Conservation (phyloP, 2,329 filamentous ascomycete genomes). For the Paracoccidioides lutzii region DNA sequence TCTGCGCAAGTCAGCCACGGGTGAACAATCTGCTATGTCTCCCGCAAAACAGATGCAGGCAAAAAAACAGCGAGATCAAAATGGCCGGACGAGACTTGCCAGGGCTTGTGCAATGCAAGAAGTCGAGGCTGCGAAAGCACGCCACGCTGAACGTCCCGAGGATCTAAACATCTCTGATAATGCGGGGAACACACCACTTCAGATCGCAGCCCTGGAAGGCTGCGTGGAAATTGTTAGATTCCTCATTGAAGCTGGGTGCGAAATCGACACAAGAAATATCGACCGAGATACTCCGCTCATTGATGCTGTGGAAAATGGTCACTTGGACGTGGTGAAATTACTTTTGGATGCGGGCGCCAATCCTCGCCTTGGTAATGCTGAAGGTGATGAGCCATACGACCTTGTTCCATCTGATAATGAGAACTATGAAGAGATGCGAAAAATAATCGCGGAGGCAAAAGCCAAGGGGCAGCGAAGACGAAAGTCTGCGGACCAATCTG, state of each 20-base stretch:
- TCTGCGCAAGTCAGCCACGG: slow-evolving; percentile 29
- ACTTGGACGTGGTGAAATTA: slow-evolving; percentile 74
- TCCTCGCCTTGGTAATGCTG: slow-evolving; percentile 79
- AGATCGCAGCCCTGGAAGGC: slow-evolving; percentile 82
- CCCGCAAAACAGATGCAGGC: slow-evolving; percentile 53
- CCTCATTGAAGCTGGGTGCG: slow-evolving; percentile 71
- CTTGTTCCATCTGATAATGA: slow-evolving; percentile 63
- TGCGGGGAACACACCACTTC: slow-evolving; percentile 88
- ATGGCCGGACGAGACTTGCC: slow-evolving; percentile 82
- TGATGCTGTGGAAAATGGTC: slow-evolving; percentile 91
- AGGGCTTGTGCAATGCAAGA: slow-evolving; percentile 79
- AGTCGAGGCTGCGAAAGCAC: slow-evolving; percentile 61
- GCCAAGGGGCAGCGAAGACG: slow-evolving; percentile 39
- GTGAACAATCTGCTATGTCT: slow-evolving; percentile 41
- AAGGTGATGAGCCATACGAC: slow-evolving; percentile 83
- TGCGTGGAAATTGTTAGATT: slow-evolving; percentile 78
- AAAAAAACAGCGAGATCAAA: slow-evolving; percentile 82
- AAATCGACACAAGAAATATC: slow-evolving; percentile 63
- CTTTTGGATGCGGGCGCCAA: slow-evolving; percentile 80
- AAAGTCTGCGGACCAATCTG: slow-evolving; percentile 31
- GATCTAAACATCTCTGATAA: slow-evolving; percentile 85
- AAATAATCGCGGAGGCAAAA: slow-evolving; percentile 51
- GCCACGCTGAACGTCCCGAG: slow-evolving; percentile 65
- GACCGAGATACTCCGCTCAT: slow-evolving; percentile 88
- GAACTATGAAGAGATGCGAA: slow-evolving; percentile 66